Conservation (phyloP, 2,329 filamentous ascomycete species). For the Pestalotiopsis sp. region DNA sequence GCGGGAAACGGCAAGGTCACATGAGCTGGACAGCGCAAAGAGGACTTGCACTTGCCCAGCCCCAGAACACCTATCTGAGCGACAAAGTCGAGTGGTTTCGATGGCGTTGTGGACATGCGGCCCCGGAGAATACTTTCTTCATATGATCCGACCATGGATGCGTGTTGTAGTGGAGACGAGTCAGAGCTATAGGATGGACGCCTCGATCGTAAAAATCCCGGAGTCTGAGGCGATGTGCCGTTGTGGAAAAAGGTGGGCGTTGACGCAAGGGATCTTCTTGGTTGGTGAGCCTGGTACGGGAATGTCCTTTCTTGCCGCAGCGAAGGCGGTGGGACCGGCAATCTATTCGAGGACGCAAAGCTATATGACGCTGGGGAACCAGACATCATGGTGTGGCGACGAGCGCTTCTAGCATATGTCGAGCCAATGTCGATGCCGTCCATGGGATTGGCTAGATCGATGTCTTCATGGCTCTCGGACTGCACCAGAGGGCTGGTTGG, state of each 20-base stretch:
- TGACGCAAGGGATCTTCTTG: constrained; percentile 73
- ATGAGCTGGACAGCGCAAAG: constrained; percentile 83
- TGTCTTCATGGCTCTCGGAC: constrained; percentile 81
- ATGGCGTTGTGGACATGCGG: constrained; percentile 95
- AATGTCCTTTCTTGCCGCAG: constrained; percentile 62
- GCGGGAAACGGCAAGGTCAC: constrained; percentile 90
- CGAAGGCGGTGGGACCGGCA: constrained; percentile 37
- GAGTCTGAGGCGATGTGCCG: constrained; percentile 51
- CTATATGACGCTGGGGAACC: constrained; percentile 51
- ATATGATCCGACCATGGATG: constrained; percentile 96
- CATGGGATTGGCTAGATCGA: constrained; percentile 62
- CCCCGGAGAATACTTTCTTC: constrained; percentile 95
- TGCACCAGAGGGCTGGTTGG: constrained; percentile 93
- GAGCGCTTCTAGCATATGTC: constrained; percentile 40
- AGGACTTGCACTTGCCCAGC: constrained; percentile 84
- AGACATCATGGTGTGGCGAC: constrained; percentile 75
- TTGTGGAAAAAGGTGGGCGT: constrained; percentile 48
- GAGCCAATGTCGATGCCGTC: constrained; percentile 53
- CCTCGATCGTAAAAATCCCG: constrained; percentile 56
- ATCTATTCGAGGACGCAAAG: constrained; percentile 39
- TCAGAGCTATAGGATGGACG: constrained; percentile 76
- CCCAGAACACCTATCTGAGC: constrained; percentile 95
- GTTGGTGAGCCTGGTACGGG: constrained; percentile 78
- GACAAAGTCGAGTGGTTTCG: constrained; percentile 87
- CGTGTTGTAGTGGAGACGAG: constrained; percentile 78